Base-by-base conservation (phyloP, 2,329 filamentous ascomycete genomes). In the Acarospora socialis region DNA sequence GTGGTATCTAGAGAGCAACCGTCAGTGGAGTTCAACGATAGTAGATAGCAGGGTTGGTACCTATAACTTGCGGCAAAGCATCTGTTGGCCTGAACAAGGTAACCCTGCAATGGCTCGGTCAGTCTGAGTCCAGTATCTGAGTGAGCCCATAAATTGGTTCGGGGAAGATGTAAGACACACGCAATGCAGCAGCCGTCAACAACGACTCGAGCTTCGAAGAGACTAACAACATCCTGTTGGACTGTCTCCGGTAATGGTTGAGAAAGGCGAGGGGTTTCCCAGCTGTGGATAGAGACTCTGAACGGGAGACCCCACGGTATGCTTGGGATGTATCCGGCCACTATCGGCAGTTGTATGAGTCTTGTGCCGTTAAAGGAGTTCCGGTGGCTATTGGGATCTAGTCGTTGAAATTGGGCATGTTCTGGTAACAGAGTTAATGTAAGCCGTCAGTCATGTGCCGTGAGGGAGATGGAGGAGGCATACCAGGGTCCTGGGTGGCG, bases 251-350 rank as follows among this genome's bases (percentile, higher is more conserved):
- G 63, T 20, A 71, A 64, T 43, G 68, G 62, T 26, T 69, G 63
- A 42, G 71, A 78, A 33, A 72, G 56, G 12, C 61, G 59, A 4
- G 76, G 75, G 4, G 59, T 63, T 10, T 66, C 65, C 81, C 81
- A 87, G 36, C 68, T 75, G 54, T 86, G 80, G 29, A 87, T 63
- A 2, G 81, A 86, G 30, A 86, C 64, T 39, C 74, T 69, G 52
- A 84, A 86, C 0, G 70, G 62, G 17, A 59, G 59, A 15, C 70
- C 69, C 1, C 58, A 49, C 3, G 61, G 46, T 7, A 83, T 59
- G 37, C 73, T 77, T 1, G 79, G 74, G 26, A 83, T 63, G 49
- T 82, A 87, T 39, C 70, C 74, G 10, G 74, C 79, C 44, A 86
- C 62, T 8, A 71, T 71, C 1, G 78, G 78, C n/a, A 80, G 46